Conservation (phyloP, 352 stramenopile species). For the Elongisporangium undulatum region DNA sequence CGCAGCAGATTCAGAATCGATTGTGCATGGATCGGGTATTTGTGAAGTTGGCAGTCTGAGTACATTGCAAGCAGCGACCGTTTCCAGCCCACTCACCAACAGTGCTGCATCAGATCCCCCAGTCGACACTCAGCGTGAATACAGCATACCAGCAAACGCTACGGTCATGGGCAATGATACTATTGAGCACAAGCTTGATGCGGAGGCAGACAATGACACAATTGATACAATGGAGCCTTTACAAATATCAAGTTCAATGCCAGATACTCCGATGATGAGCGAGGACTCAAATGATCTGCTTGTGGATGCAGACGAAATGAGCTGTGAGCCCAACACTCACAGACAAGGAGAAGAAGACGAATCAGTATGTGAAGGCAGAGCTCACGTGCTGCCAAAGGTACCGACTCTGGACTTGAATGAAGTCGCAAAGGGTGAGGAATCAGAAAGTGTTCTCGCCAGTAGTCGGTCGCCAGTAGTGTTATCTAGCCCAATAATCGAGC, state of each 20-base stretch:
- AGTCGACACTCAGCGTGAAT: not conserved
- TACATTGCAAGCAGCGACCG: not conserved
- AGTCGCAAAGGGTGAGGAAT: not conserved
- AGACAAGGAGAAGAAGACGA: not conserved
- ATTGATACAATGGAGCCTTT: not conserved
- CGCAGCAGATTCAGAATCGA: constrained; percentile 1
- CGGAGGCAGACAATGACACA: not conserved
- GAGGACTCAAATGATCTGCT: not conserved
- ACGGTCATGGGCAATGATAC: too few relatives aligned
- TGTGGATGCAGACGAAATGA: not conserved
- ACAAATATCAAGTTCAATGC: not conserved
- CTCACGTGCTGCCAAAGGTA: not conserved
- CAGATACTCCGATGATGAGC: not conserved
- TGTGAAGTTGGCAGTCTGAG: not conserved
- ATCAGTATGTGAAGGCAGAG: not conserved
- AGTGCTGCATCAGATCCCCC: not conserved
- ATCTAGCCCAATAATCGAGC: too few relatives aligned
- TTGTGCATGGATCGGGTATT: not conserved
- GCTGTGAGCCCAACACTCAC: not conserved
- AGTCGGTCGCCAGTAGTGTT: too few relatives aligned
- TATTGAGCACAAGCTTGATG: too few relatives aligned
- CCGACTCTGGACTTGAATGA: not conserved
- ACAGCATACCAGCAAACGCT: not conserved
- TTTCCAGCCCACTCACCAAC: not conserved
- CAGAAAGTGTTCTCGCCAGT: not conserved